A percentile compares a stretch with the other conserved stretches of the same genome.
Evolutionary conservation across 2,329 filamentous ascomycete species (phyloP).

Genomic region (Aspergillus novoparasiticus): DNA sequence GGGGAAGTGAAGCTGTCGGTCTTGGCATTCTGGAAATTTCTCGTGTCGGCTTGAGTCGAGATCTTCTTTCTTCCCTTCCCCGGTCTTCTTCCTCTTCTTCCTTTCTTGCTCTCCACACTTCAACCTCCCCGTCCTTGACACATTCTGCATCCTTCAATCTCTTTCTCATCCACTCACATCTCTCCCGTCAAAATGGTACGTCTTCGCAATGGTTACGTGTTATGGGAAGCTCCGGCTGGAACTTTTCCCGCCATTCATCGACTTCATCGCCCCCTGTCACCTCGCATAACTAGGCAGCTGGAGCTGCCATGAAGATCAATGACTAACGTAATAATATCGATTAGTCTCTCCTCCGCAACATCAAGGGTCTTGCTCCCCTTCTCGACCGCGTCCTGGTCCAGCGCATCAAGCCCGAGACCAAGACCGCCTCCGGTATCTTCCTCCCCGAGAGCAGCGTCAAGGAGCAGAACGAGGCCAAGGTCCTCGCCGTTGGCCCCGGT

Average conservation of each 20-base stretch:
- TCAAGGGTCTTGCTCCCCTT: constrained; percentile 92
- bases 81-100: constrained; percentile 33
- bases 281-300: background rate
- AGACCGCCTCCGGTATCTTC: constrained; percentile 96
- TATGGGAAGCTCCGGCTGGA: constrained; percentile 7
- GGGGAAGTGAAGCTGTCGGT: constrained; percentile 28
- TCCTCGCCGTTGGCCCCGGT: constrained; percentile 91
- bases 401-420: constrained; percentile 94
- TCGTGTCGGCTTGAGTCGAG: constrained; percentile 33
- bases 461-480: constrained; percentile 97
- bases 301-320: background rate
- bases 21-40: constrained; percentile 51
- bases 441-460: constrained; percentile 95
- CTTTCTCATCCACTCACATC: constrained; percentile 3
- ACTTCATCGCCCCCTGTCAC: background rate
- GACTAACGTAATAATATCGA: constrained; percentile 9
- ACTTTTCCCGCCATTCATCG: constrained; percentile 10
- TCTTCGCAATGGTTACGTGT: constrained; percentile 4
- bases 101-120: constrained; percentile 30
- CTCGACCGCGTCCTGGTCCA: constrained; percentile 98
- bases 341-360: constrained; percentile 75
- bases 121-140: constrained; percentile 18
- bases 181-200: constrained; percentile 29
- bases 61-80: constrained; percentile 34
- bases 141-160: constrained; percentile 3